phyloP scores from a whole-genome alignment of 345 rosid species.

The Pelargonium nanum region DNA sequence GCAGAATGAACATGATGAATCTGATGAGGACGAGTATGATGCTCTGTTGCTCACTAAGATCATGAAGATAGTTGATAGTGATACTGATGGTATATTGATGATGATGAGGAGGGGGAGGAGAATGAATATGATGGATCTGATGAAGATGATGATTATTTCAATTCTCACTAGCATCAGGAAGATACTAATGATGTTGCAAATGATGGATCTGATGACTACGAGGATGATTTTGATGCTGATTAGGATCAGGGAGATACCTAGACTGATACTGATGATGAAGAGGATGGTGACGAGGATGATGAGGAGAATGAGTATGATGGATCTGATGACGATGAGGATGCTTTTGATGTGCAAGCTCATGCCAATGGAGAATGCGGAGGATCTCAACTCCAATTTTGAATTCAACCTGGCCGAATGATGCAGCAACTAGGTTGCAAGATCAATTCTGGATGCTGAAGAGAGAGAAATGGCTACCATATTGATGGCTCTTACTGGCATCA shows the following conservation, averaged over 20 bases:
- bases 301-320: conserved; percentile 24
- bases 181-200: conserved; percentile 35
- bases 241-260: no score
- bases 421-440: conserved; percentile 92
- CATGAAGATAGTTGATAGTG: no score
- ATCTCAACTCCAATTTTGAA: conserved; percentile 25
- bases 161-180: no score
- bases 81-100: no score
- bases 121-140: conserved; percentile 27
- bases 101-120: no score
- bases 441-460: conserved; percentile 88
- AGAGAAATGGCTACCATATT: conserved; percentile 73
- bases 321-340: conserved; percentile 46
- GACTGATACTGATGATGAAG: neutral
- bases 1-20: conserved; percentile 22
- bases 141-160: conserved; percentile 40
- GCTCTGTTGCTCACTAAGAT: no score
- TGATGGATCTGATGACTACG: conserved; percentile 15
- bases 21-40: conserved; percentile 10
- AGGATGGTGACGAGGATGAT: conserved; percentile 1
- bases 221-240: no score
- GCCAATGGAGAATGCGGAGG: conserved; percentile 29
- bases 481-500: conserved; percentile 61
- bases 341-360: conserved; percentile 42
- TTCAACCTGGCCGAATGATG: conserved; percentile 42